These are phyloP conservation scores for Xanthoparmelia taractica DNA, from an alignment of 495 filamentous ascomycete species.

Conservation along the genomic window DNA sequence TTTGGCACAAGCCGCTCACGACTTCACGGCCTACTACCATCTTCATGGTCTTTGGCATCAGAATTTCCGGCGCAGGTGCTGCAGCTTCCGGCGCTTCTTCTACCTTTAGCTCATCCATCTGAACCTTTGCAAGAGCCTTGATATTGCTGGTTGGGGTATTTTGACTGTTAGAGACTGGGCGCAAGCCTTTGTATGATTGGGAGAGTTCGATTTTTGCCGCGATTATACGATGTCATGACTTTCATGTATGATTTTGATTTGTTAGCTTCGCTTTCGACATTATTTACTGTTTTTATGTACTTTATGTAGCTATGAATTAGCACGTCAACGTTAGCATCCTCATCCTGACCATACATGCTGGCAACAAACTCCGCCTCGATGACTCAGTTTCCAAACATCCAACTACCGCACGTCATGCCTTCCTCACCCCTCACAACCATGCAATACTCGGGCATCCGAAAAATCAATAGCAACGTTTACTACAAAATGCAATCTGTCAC, in stretches of 20 bases:
- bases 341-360: neutral
- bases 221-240: neutral
- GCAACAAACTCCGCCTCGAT: neutral
- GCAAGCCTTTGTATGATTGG: neutral
- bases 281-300: neutral
- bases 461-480: too few relatives aligned
- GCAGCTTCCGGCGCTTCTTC: neutral
- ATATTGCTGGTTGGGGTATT: neutral
- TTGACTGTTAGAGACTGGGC: neutral
- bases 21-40: neutral
- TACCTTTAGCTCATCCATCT: neutral
- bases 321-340: neutral
- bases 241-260: neutral
- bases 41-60: neutral
- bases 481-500: too few relatives aligned
- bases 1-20: neutral
- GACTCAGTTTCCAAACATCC: neutral
- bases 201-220: neutral
- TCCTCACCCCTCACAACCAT: too few relatives aligned
- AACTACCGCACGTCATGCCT: neutral
- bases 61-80: neutral
- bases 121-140: neutral
- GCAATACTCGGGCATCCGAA: too few relatives aligned
- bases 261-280: too few relatives aligned
- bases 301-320: neutral